Evolutionary conservation across 352 stramenopile genomes (phyloP), one percentile per base, ranked within the genome.

Genomic region (Blastocystis sp.): DNA sequence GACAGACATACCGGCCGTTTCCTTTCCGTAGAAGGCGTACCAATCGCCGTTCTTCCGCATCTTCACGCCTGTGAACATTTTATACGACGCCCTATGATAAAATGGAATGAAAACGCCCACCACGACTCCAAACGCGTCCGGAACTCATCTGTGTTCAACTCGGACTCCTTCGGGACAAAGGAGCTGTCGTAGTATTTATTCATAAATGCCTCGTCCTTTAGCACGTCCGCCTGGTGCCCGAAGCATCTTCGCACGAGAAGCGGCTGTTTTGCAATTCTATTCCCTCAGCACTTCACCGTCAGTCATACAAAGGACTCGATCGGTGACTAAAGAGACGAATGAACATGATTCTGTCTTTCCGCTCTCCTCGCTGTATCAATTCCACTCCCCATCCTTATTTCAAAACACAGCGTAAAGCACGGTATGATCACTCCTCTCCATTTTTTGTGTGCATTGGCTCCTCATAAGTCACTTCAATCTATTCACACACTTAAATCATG

Each of bases 11-110:
- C 71, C 71, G 3, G 64, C 71, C 43, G 66, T 24, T 54, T 38
- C 66, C 28, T 63, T 40, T 3, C 66, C 66, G 43, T 81, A 81
- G 24, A 65, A 81, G n/a, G 71, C 71, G 66, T 43, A 81, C 71
- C 71, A 81, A 81, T 81, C 71, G 43, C 71, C 71, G 43, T 81
- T 81, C 14, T 59, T 63, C n/a, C 71, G 38, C 71, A 81, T 81
- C 59, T 81, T 81, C 34, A 81, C 71, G 21, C 71, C 71, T 1
- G 71, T 28, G 66, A 63, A 81, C 71, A 81, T 81, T 38, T 59
- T 54, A 65, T 65, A 81, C 4, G 71, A 81, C n/a, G 71, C 71
- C 71, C 71, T 81, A 81, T 0, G 0, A n/a, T 14, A 1, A 52
- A 6, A 81, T 64, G 21, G 2, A 21, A 38, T 66, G 43, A 65